A percentile compares a stretch with the other conserved stretches of the same genome.
phyloP scores from a whole-genome alignment of 2,329 filamentous ascomycete species.

The Cercospora citrullina region DNA sequence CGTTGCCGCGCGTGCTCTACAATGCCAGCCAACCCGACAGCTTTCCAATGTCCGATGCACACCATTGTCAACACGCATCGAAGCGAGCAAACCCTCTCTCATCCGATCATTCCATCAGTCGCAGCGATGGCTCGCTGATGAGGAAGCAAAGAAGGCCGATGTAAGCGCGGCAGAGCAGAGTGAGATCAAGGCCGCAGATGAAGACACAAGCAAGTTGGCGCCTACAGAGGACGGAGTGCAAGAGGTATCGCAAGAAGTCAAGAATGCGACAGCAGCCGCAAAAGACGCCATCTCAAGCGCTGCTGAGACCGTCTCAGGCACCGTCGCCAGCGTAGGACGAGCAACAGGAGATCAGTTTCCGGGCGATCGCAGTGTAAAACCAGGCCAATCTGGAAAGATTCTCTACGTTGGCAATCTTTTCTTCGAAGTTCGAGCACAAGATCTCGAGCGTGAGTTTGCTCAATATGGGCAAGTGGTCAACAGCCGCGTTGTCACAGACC shows the following conservation, averaged over 20 bases:
- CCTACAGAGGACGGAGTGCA: conserved; percentile 17
- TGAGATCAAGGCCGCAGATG: conserved; percentile 35
- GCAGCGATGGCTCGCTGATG: conserved; percentile 42
- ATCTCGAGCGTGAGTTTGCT: conserved; percentile 60
- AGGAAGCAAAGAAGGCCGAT: conserved; percentile 34
- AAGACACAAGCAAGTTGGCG: conserved; percentile 23
- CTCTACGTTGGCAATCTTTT: conserved; percentile 70
- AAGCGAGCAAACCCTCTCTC: conserved; percentile 41
- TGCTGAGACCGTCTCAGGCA: conserved; percentile 16
- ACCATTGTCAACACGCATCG: conserved; percentile 37
- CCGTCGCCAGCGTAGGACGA: conserved; percentile 15
- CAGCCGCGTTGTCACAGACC: conserved; percentile 60
- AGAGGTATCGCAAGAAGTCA: conserved; percentile 28
- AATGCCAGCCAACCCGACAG: conserved; percentile 48
- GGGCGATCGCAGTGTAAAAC: not conserved
- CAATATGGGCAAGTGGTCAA: conserved; percentile 58
- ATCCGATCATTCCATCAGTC: conserved; percentile 44
- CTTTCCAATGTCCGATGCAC: conserved; percentile 34
- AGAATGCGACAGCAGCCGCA: conserved; percentile 22
- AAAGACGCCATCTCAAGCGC: conserved; percentile 20
- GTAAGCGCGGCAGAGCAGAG: conserved; percentile 32
- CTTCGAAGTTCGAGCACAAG: conserved; percentile 64
- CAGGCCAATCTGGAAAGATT: conserved; percentile 41
- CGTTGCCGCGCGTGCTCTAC: conserved; percentile 56
- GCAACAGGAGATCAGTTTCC: not conserved